Percentiles rank a stretch among this genome's conserved stretches.
Evolutionary conservation across 1,139 yeast genomes (phyloP).

Genomic region (Kluyveromyces sp.): DNA sequence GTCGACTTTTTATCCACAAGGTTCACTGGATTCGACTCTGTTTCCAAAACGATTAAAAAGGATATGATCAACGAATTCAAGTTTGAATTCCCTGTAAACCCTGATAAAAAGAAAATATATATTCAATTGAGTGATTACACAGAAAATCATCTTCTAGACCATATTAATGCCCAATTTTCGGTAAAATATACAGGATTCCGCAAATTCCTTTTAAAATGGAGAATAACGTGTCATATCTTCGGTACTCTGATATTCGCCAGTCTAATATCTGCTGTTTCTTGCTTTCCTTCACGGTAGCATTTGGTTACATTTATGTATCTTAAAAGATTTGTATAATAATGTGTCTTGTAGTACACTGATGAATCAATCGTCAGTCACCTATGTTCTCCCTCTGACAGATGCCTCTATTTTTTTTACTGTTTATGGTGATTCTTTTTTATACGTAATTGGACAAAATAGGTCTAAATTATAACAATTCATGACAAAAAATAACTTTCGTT

Average conservation of each 20-base stretch:
- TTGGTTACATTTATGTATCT: neutral
- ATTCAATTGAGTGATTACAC: neutral
- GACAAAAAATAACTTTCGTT: neutral
- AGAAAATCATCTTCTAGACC: neutral
- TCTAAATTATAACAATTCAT: neutral
- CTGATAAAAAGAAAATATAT: neutral
- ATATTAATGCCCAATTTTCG: neutral
- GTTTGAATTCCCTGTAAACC: neutral
- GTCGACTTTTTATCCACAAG: neutral
- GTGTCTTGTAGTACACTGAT: neutral
- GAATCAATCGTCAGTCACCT: neutral
- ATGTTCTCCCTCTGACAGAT: too few relatives aligned
- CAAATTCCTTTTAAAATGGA: constrained; percentile 21
- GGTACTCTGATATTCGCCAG: constrained; percentile 20
- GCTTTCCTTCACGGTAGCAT: neutral
- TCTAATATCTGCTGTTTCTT: constrained; percentile 16
- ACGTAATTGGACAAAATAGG: too few relatives aligned
- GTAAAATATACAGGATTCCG: constrained; percentile 3
- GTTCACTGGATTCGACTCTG: neutral
- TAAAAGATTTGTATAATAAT: neutral
- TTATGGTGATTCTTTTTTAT: neutral
- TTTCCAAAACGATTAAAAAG: neutral
- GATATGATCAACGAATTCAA: constrained; percentile 3
- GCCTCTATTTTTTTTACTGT: neutral
- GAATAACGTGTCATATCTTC: constrained; percentile 18